These are phyloP conservation scores for Mycena amicta DNA, from an alignment of 768 basidiomycete genomes.

Conservation along the genomic window DNA sequence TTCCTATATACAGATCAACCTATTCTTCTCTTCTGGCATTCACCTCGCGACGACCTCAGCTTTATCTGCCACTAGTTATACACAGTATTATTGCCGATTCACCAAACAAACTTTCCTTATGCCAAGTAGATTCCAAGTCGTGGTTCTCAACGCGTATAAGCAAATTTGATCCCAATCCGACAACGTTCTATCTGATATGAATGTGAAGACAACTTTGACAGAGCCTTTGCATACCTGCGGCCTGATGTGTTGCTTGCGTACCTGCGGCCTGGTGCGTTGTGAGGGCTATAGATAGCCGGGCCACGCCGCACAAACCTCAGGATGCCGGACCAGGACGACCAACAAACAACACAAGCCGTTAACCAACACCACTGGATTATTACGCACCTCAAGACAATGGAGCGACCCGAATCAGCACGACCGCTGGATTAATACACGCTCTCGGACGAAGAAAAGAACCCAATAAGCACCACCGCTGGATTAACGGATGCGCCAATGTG, in stretches of 20 bases:
- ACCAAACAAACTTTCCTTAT: not conserved
- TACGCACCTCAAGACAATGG: no score
- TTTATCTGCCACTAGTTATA: constrained; percentile 61
- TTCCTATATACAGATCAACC: constrained; percentile 61
- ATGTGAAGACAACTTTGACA: constrained; percentile 73
- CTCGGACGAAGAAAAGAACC: no score
- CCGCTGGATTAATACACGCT: no score
- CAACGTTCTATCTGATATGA: constrained; percentile 61
- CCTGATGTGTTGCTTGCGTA: constrained; percentile 60
- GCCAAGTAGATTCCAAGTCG: constrained; percentile 58
- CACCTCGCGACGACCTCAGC: constrained; percentile 67
- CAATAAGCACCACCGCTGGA: no score
- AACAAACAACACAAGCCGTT: no score
- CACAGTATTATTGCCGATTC: constrained; percentile 41
- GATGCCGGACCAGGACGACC: no score
- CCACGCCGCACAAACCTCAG: no score
- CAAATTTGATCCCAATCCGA: constrained; percentile 64
- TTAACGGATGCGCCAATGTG: no score
- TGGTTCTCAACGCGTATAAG: constrained; percentile 74
- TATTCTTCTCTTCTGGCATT: constrained; percentile 67
- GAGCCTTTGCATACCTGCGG: constrained; percentile 63
- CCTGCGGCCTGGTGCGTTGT: no score
- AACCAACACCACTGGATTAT: no score
- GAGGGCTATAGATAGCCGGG: no score
- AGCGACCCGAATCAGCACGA: no score